Evolutionary conservation across 495 filamentous ascomycete species (phyloP).

Genomic region (Aspergillus campestris): DNA sequence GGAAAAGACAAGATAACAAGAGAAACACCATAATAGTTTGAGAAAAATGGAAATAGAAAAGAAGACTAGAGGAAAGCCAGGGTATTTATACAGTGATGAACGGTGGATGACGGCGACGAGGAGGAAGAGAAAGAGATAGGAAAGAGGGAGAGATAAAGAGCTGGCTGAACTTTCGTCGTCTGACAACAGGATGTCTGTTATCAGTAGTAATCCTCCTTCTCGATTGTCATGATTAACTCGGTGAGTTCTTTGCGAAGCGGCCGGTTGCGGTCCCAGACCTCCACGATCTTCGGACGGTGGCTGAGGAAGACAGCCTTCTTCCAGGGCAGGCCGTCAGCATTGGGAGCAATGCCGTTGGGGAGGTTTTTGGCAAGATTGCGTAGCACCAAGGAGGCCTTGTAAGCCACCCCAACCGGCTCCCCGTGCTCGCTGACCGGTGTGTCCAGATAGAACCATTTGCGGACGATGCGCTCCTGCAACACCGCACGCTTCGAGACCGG

Average conservation of each 20-base stretch:
- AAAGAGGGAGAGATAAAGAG: slow-evolving; percentile 7
- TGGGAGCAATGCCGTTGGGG: slow-evolving; percentile 30
- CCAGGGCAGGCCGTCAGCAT: slow-evolving; percentile 28
- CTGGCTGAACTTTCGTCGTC: slow-evolving; percentile 6
- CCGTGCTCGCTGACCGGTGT: slow-evolving; percentile 73
- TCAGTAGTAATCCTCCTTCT: slow-evolving; percentile 35
- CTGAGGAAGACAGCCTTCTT: slow-evolving; percentile 36
- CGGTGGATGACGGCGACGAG: neutral
- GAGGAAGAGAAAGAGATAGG: slow-evolving; percentile 9
- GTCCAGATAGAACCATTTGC: slow-evolving; percentile 44
- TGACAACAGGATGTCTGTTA: neutral
- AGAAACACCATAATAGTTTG: slow-evolving; percentile 3
- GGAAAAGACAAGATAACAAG: neutral
- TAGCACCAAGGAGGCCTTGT: slow-evolving; percentile 76
- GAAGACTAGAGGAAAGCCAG: slow-evolving; percentile 8
- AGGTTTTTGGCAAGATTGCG: slow-evolving; percentile 80
- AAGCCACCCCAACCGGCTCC: slow-evolving; percentile 75
- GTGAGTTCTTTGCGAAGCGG: slow-evolving; percentile 36
- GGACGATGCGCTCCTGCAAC: slow-evolving; percentile 37
- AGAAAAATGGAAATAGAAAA: slow-evolving; percentile 1
- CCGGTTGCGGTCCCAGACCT: slow-evolving; percentile 36
- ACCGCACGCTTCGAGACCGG: slow-evolving; percentile 31
- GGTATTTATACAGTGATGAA: slow-evolving; percentile 18
- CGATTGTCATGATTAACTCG: slow-evolving; percentile 38
- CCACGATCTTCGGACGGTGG: slow-evolving; percentile 35